Evolutionary conservation across 2,329 filamentous ascomycete genomes (phyloP).

Genomic region (Hypoxylon sp.): DNA sequence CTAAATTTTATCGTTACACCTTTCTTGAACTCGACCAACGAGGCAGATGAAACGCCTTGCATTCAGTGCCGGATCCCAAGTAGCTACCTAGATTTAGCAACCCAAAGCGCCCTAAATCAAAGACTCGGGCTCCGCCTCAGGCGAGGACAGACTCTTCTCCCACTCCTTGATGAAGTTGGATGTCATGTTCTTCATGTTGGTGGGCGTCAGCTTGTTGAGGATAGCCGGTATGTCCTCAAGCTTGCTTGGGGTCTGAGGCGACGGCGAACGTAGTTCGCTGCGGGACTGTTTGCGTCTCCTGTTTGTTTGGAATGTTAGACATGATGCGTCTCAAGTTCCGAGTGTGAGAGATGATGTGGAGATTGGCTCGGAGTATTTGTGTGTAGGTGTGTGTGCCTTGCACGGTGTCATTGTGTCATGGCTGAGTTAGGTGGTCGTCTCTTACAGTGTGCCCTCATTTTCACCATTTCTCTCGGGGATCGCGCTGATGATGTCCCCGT

Average conservation of each 20-base stretch:
- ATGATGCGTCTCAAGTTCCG: slow-evolving; percentile 4
- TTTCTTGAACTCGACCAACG: not conserved
- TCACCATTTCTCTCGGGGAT: slow-evolving; percentile 63
- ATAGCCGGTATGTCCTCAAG: slow-evolving; percentile 72
- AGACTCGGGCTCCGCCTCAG: slow-evolving; percentile 46
- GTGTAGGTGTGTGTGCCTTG: slow-evolving; percentile 34
- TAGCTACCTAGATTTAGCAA: too few species aligned
- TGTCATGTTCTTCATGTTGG: slow-evolving; percentile 84
- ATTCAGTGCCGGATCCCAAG: slow-evolving; percentile 30
- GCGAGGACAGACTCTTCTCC: slow-evolving; percentile 80
- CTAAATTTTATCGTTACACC: not conserved
- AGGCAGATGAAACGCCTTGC: slow-evolving; percentile 2
- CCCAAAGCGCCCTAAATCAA: not conserved
- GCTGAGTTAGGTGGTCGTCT: slow-evolving; percentile 36
- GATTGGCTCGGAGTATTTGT: slow-evolving; percentile 24
- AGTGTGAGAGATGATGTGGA: slow-evolving; percentile 16
- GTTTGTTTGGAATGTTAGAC: slow-evolving; percentile 46
- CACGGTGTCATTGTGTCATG: slow-evolving; percentile 16
- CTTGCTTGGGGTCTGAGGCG: slow-evolving; percentile 55
- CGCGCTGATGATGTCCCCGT: slow-evolving; percentile 58
- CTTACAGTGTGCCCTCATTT: slow-evolving; percentile 62
- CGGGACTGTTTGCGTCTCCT: slow-evolving; percentile 49
- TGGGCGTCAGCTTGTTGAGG: slow-evolving; percentile 77
- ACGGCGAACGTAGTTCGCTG: slow-evolving; percentile 45
- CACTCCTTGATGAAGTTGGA: slow-evolving; percentile 89